phyloP scores from a whole-genome alignment of 2,329 filamentous ascomycete genomes.

The Talaromyces sp. region DNA sequence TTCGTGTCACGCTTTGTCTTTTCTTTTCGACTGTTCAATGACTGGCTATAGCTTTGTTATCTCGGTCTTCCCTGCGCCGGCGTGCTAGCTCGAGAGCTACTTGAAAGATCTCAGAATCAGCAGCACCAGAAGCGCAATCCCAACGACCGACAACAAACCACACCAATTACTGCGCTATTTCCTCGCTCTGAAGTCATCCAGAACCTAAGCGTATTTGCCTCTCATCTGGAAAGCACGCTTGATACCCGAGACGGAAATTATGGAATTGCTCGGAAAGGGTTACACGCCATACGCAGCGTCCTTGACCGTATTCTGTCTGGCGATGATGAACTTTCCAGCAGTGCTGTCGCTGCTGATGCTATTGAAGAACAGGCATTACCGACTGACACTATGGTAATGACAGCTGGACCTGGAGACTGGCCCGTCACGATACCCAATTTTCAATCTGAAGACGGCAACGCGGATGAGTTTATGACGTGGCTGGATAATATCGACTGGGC shows the following conservation, averaged over 20 bases:
- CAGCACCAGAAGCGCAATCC: not conserved
- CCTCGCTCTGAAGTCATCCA: constrained; percentile 18
- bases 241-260: constrained; percentile 11
- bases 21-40: not conserved
- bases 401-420: not conserved
- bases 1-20: not conserved
- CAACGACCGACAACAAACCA: not conserved
- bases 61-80: constrained; percentile 19
- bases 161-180: not conserved
- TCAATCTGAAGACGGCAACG: not conserved
- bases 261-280: constrained; percentile 8
- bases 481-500: constrained; percentile 16
- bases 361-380: not conserved
- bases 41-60: constrained; percentile 12
- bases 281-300: constrained; percentile 12
- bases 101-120: constrained; percentile 14
- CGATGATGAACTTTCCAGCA: not conserved
- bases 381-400: not conserved
- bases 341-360: not conserved
- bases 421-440: not conserved
- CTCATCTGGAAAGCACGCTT: constrained; percentile 12
- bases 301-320: constrained; percentile 14
- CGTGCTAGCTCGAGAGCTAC: constrained; percentile 16
- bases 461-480: constrained; percentile 12
- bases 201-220: constrained; percentile 17